These are phyloP conservation scores for Blastocystis sp. DNA, from an alignment of 352 stramenopile species.

Conservation along the genomic window DNA sequence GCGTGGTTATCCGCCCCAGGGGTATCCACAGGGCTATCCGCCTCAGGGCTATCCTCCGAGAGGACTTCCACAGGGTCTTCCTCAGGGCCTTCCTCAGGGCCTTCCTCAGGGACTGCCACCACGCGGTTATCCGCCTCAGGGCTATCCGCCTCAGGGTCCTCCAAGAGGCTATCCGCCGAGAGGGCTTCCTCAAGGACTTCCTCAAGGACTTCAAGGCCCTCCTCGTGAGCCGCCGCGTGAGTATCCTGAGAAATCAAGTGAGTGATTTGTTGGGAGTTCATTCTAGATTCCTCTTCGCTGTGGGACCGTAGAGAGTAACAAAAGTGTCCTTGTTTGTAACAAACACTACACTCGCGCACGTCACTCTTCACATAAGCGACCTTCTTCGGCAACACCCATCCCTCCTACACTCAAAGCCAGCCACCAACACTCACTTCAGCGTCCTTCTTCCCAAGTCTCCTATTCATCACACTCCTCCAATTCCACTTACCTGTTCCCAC, in stretches of 20 bases:
- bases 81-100: not conserved
- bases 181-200: not conserved
- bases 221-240: no score
- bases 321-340: not conserved
- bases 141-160: not conserved
- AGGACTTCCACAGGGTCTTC: not conserved
- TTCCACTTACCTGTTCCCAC: not conserved
- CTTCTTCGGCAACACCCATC: slow-evolving; percentile 11
- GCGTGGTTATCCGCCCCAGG: slow-evolving; percentile 1
- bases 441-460: not conserved
- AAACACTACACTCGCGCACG: not conserved
- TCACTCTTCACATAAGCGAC: not conserved
- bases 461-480: not conserved
- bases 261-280: not conserved
- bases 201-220: no score
- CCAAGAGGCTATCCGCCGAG: not conserved
- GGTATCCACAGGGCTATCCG: not conserved
- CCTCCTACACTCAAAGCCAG: not conserved
- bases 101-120: not conserved
- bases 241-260: no score
- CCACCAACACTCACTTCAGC: not conserved
- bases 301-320: not conserved
- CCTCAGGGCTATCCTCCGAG: not conserved
- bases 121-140: not conserved
- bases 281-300: not conserved